Percentiles rank a stretch among this genome's conserved stretches.
phyloP scores from a whole-genome alignment of 495 filamentous ascomycete species.

The Usnea hakonensis region DNA sequence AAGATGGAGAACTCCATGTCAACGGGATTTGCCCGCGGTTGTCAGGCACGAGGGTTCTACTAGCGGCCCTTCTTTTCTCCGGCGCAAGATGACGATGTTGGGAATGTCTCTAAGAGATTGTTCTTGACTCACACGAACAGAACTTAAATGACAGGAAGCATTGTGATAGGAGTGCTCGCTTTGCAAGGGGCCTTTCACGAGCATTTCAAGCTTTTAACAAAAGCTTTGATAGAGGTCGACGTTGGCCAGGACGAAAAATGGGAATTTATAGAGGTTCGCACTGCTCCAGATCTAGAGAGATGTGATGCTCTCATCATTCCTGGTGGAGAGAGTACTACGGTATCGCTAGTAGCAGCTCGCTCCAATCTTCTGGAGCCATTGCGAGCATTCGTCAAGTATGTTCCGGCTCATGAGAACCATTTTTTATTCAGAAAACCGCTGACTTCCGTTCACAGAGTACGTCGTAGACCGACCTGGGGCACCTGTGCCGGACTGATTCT shows the following conservation, averaged over 20 bases:
- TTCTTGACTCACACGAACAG: not conserved
- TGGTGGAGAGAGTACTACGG: conserved; percentile 90
- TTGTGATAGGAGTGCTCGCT: conserved; percentile 79
- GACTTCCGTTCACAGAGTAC: conserved; percentile 32
- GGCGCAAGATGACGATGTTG: conserved; percentile 2
- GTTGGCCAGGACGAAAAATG: conserved; percentile 37
- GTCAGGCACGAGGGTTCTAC: not conserved
- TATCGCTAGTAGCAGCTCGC: conserved; percentile 78
- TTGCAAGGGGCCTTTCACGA: conserved; percentile 92
- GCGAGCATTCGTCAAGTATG: conserved; percentile 88
- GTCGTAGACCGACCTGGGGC: conserved; percentile 84
- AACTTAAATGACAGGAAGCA: conserved; percentile 25
- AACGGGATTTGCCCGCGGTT: conserved; percentile 12
- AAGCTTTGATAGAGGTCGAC: conserved; percentile 46
- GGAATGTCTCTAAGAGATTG: not conserved
- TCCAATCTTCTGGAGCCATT: conserved; percentile 76
- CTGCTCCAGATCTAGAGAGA: conserved; percentile 52
- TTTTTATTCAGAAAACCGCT: not conserved
- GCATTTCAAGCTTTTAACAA: conserved; percentile 68
- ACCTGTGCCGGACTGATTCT: conserved; percentile 94
- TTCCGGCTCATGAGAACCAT: conserved; percentile 10
- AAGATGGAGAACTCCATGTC: not conserved
- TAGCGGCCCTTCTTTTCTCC: conserved; percentile 10
- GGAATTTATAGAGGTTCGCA: conserved; percentile 73
- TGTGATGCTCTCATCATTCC: conserved; percentile 87